phyloP scores from a whole-genome alignment of 2,329 filamentous ascomycete genomes.

The Aspergillus novofumigatus region DNA sequence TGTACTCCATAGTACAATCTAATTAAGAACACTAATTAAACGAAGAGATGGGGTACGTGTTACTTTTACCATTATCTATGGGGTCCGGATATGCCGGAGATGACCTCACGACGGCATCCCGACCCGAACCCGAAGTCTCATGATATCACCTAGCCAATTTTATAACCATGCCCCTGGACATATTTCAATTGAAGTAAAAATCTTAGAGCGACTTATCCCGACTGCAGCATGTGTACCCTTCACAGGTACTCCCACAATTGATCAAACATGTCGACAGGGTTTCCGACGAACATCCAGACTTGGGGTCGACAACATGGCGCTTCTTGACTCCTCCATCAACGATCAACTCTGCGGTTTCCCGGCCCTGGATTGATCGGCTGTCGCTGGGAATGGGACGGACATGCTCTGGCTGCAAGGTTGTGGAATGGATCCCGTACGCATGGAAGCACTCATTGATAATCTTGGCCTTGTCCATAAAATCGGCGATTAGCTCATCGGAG shows the following conservation, averaged over 20 bases:
- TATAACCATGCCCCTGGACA: too few species aligned
- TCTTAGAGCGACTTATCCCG: neutral
- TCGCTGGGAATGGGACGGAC: neutral
- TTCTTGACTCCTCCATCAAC: neutral
- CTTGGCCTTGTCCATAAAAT: slow-evolving; percentile 60
- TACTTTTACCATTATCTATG: too few species aligned
- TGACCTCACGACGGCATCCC: too few species aligned
- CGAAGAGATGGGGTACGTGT: too few species aligned
- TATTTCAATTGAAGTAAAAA: too few species aligned
- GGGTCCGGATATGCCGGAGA: too few species aligned
- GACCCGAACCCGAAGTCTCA: too few species aligned
- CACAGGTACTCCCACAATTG: neutral
- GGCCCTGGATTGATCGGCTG: neutral
- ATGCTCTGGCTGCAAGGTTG: slow-evolving; percentile 63
- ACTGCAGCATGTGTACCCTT: neutral
- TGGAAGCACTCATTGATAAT: slow-evolving; percentile 64
- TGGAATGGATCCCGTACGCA: slow-evolving; percentile 66
- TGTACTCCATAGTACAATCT: too few species aligned
- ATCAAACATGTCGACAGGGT: neutral
- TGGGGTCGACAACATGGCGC: neutral
- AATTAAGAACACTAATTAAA: too few species aligned
- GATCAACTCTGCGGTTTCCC: too few species aligned
- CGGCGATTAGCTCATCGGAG: slow-evolving; percentile 50
- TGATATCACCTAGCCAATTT: too few species aligned
- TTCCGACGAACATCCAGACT: neutral